phyloP scores from a whole-genome alignment of 2,329 filamentous ascomycete species.

The Fusarium bactridioides region DNA sequence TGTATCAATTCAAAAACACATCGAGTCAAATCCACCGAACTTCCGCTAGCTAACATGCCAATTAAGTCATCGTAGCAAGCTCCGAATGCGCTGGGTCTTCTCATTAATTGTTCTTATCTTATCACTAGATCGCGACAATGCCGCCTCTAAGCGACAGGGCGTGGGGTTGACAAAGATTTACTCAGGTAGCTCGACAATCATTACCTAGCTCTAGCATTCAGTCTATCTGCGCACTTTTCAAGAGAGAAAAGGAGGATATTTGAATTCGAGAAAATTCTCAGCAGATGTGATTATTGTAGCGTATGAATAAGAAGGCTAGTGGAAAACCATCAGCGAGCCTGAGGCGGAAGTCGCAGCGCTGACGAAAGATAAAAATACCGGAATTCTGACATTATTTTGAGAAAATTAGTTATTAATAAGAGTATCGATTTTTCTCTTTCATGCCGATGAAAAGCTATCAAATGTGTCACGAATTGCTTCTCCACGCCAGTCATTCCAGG shows the following conservation, averaged over 20 bases:
- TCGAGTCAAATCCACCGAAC: too few species aligned
- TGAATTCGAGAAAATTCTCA: too few species aligned
- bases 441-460: not conserved
- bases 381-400: accelerated
- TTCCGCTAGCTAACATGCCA: accelerated
- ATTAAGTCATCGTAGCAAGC: not conserved
- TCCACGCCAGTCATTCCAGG: not conserved
- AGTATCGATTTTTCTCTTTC: accelerated
- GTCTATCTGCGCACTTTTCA: accelerated
- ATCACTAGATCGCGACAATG: not conserved
- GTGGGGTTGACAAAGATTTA: not conserved
- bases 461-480: not conserved
- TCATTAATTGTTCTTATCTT: not conserved
- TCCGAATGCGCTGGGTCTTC: not conserved
- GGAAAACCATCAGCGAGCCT: too few species aligned
- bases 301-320: too few species aligned
- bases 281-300: not conserved
- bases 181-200: not conserved
- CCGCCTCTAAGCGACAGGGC: not conserved
- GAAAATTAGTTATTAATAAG: accelerated
- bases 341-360: not conserved
- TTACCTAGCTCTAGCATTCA: not conserved
- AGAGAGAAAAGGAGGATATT: not conserved
- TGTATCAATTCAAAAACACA: accelerated
- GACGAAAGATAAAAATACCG: not conserved